Percentiles rank a stretch among this genome's conserved stretches.
Evolutionary conservation across 2,329 filamentous ascomycete genomes (phyloP).

Genomic region (Scorias spongiosa): DNA sequence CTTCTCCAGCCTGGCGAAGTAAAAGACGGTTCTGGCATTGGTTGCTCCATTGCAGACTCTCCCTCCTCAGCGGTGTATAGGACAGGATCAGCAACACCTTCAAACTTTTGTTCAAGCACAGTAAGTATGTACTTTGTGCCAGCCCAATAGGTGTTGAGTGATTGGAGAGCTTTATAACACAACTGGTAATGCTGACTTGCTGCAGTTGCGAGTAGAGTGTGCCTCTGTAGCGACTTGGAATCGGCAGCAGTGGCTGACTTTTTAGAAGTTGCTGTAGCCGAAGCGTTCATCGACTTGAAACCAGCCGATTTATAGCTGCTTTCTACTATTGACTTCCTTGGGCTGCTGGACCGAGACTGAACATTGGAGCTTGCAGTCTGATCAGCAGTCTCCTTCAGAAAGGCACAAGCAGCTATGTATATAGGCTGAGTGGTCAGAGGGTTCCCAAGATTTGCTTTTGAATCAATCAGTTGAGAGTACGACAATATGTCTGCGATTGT

Average conservation of each 20-base stretch:
- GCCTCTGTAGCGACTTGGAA: conserved; percentile 30
- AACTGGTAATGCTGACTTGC: conserved; percentile 77
- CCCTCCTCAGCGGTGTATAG: conserved; percentile 58
- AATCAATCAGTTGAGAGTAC: conserved; percentile 73
- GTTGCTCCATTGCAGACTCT: conserved; percentile 49
- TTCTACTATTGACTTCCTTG: conserved; percentile 11
- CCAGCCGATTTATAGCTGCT: not conserved
- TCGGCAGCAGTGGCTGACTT: not conserved
- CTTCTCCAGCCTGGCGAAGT: conserved; percentile 37
- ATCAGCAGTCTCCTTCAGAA: conserved; percentile 66
- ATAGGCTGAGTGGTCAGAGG: conserved; percentile 80
- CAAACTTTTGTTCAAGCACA: conserved; percentile 72
- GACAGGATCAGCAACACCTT: conserved; percentile 65
- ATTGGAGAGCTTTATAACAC: conserved; percentile 70
- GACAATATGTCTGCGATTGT: conserved; percentile 80
- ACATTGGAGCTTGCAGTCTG: conserved; percentile 49
- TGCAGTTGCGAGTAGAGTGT: conserved; percentile 62
- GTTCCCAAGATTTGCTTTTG: conserved; percentile 73
- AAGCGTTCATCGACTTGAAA: not conserved
- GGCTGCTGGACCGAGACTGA: conserved; percentile 37
- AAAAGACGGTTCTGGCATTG: conserved; percentile 32
- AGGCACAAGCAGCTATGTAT: conserved; percentile 80
- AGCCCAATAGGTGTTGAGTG: conserved; percentile 73
- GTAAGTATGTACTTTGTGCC: conserved; percentile 78
- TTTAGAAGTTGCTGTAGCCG: not conserved